A percentile compares a stretch with the other conserved stretches of the same genome.
Conservation (phyloP, 352 stramenopile species). For the Phytophthora nicotianae region DNA sequence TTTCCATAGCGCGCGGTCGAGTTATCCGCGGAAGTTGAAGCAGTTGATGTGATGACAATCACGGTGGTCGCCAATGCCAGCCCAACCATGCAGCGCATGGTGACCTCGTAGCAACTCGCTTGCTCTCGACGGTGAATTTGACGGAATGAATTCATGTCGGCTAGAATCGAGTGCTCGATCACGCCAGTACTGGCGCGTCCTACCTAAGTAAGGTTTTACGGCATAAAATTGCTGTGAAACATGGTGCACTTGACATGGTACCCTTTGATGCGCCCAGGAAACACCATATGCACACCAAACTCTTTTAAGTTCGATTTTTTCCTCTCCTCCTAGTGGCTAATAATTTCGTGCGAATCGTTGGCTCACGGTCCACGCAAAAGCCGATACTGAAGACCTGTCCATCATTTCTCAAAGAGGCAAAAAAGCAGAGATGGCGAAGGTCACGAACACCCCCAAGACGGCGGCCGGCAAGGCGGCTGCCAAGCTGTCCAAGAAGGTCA, state of each 20-base stretch:
- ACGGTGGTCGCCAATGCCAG: constrained; percentile 8
- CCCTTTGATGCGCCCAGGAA: constrained; percentile 12
- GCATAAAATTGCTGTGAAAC: constrained; percentile 5
- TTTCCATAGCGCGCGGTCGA: background rate
- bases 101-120: constrained; percentile 2
- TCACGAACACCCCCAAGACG: constrained; percentile 65
- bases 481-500: constrained; percentile 94
- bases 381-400: background rate
- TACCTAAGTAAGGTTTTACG: constrained; percentile 6
- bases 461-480: constrained; percentile 91
- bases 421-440: constrained; percentile 75
- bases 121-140: constrained; percentile 16
- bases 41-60: constrained; percentile 17
- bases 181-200: constrained; percentile 10
- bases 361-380: constrained; percentile 20
- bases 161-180: constrained; percentile 6
- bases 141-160: constrained; percentile 24
- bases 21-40: constrained; percentile 9
- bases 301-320: constrained; percentile 13
- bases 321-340: constrained; percentile 24
- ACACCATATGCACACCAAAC: constrained; percentile 1
- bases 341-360: constrained; percentile 32
- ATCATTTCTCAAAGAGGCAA: constrained; percentile 64
- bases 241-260: background rate
- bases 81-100: constrained; percentile 17